phyloP scores from a whole-genome alignment of 495 filamentous ascomycete genomes.

The Neurospora sp. region DNA sequence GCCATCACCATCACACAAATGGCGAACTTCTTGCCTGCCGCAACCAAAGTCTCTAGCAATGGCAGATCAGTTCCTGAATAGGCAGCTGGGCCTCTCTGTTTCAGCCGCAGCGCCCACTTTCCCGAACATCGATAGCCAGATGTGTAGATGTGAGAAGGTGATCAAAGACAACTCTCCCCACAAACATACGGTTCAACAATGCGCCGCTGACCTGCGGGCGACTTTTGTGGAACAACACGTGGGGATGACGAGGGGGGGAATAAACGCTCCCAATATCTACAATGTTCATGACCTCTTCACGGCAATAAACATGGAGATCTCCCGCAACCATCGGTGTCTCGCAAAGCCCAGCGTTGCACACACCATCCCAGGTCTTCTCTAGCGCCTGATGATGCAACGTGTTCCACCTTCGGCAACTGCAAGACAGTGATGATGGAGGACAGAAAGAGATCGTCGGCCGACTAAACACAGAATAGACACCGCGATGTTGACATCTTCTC shows the following conservation, averaged over 20 bases:
- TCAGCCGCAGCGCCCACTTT: neutral
- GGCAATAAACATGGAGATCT: neutral
- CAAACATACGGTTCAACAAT: neutral
- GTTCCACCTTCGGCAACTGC: neutral
- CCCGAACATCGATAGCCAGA: neutral
- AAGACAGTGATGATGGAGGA: neutral
- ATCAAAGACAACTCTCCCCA: neutral
- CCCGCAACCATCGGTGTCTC: neutral
- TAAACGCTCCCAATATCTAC: no score
- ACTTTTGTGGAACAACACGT: neutral
- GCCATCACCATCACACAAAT: neutral
- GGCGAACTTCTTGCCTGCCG: neutral
- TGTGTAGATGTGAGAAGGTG: neutral
- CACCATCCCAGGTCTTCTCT: neutral
- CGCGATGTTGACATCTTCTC: neutral
- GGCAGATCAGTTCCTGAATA: neutral
- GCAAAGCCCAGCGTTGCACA: neutral
- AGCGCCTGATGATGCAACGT: neutral
- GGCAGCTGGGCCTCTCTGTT: neutral
- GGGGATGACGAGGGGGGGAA: neutral
- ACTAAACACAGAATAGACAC: neutral
- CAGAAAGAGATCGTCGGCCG: neutral
- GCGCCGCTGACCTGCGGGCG: neutral
- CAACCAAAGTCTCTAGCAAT: neutral
- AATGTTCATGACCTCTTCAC: no score